Percentiles rank a stretch among this genome's conserved stretches.
Evolutionary conservation across 257 asterid genomes (phyloP).

Genomic region (Henckelia pumila): DNA sequence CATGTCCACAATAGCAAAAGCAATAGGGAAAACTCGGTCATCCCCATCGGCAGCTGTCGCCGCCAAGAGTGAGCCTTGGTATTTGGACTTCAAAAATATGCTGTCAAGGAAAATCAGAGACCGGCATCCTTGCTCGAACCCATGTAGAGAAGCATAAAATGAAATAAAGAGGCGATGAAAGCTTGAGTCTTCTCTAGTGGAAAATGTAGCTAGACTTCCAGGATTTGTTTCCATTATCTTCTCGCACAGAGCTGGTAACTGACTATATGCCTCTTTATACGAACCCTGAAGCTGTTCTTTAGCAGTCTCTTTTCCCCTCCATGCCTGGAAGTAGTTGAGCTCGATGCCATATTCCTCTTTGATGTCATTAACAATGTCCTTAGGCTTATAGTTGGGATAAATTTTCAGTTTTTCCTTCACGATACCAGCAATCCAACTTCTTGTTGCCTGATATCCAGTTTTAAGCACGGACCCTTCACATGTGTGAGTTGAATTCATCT

Average conservation of each 20-base stretch:
- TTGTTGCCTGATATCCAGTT: slow-evolving; percentile 83
- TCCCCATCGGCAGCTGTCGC: slow-evolving; percentile 97
- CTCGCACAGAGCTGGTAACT: slow-evolving; percentile 79
- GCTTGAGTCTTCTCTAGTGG: slow-evolving; percentile 89
- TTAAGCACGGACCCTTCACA: slow-evolving; percentile 74
- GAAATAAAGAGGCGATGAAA: slow-evolving; percentile 89
- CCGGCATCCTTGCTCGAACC: slow-evolving; percentile 89
- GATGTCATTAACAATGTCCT: slow-evolving; percentile 90
- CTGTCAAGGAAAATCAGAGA: slow-evolving; percentile 90
- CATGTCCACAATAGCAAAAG: too few species aligned
- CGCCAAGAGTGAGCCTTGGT: slow-evolving; percentile 85
- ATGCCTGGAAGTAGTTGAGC: slow-evolving; percentile 94
- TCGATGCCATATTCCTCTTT: slow-evolving; percentile 90
- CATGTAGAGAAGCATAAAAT: slow-evolving; percentile 80
- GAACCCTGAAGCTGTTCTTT: slow-evolving; percentile 99
- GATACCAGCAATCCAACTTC: slow-evolving; percentile 98
- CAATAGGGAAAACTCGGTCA: too few species aligned
- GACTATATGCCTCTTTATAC: slow-evolving; percentile 88
- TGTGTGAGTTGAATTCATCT: slow-evolving; percentile 85
- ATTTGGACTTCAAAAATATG: slow-evolving; percentile 80
- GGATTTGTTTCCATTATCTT: slow-evolving; percentile 92
- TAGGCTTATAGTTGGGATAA: slow-evolving; percentile 88
- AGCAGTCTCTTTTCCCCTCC: slow-evolving; percentile 99
- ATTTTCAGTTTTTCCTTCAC: slow-evolving; percentile 86
- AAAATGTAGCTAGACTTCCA: slow-evolving; percentile 90